Percentiles rank a stretch among this genome's conserved stretches.
These are phyloP conservation scores for Talaromyces sp. DNA, from an alignment of 2,329 filamentous ascomycete species.

Conservation along the genomic window DNA sequence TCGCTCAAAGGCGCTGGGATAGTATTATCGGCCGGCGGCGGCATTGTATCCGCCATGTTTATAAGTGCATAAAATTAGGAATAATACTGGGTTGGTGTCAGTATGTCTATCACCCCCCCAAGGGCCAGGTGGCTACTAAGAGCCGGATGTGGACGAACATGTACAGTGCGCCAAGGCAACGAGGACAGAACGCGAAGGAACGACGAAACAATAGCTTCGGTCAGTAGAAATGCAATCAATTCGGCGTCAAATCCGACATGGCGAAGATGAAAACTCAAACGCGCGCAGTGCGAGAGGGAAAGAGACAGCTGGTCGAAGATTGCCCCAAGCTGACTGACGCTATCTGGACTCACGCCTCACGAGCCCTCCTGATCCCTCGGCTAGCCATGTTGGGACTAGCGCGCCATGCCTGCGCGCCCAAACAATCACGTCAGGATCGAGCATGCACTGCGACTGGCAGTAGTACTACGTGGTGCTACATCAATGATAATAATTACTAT, in stretches of 20 bases:
- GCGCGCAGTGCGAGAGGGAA: background rate
- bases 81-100: conserved; percentile 8
- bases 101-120: conserved; percentile 1
- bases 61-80: conserved; percentile 1
- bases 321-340: conserved; percentile 9
- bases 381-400: background rate
- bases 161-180: conserved; percentile 11
- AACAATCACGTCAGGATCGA: background rate
- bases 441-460: background rate
- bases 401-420: background rate
- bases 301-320: background rate
- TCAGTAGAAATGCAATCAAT: background rate
- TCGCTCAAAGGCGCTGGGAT: conserved; percentile 11
- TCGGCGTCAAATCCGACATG: background rate
- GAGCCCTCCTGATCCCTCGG: background rate
- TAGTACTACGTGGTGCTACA: background rate
- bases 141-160: conserved; percentile 9
- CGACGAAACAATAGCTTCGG: background rate
- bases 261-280: background rate
- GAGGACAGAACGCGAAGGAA: conserved; percentile 1
- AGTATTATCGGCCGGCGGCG: conserved; percentile 9
- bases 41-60: conserved; percentile 18
- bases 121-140: conserved; percentile 12
- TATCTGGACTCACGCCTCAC: conserved; percentile 2
- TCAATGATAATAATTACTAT: background rate